phyloP scores from a whole-genome alignment of 2,329 filamentous ascomycete genomes.

The Colletotrichum sp. region DNA sequence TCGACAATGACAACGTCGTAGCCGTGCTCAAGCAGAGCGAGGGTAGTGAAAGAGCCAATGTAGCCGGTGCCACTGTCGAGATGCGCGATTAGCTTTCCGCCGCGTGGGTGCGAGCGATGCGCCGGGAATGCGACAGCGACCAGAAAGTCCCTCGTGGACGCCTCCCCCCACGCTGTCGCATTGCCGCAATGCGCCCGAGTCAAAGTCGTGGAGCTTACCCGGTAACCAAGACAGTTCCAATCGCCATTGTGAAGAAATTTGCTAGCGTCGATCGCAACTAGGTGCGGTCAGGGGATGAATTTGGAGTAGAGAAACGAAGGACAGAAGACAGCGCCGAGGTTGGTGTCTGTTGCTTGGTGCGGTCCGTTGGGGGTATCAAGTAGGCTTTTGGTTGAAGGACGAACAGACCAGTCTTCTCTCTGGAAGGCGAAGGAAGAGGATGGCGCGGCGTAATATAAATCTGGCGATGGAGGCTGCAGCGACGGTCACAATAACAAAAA shows the following conservation, averaged over 20 bases:
- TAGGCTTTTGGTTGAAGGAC: neutral
- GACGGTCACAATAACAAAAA: slow-evolving; percentile 18
- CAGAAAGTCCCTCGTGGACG: neutral
- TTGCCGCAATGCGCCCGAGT: neutral
- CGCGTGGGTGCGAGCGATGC: neutral
- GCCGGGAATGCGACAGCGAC: neutral
- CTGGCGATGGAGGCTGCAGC: neutral
- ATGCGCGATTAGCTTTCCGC: slow-evolving; percentile 2
- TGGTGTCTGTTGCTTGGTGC: neutral
- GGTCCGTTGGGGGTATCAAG: slow-evolving; percentile 17
- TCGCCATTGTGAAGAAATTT: slow-evolving; percentile 63
- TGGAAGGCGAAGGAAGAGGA: neutral
- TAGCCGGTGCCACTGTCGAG: slow-evolving; percentile 88
- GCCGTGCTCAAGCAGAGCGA: slow-evolving; percentile 89
- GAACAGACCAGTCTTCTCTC: neutral
- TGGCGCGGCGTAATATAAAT: slow-evolving; percentile 6
- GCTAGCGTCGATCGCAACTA: slow-evolving; percentile 4
- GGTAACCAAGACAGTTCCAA: slow-evolving; percentile 89
- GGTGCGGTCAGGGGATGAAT: neutral
- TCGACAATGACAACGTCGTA: slow-evolving; percentile 98
- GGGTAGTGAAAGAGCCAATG: slow-evolving; percentile 96
- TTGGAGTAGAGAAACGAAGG: neutral
- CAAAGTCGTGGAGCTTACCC: slow-evolving; percentile 66
- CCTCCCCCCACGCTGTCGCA: neutral
- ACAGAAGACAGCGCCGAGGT: neutral